Evolutionary conservation across 768 basidiomycete genomes (phyloP), one percentile per base, ranked within the genome.

Genomic region (Boletus coccyginus): DNA sequence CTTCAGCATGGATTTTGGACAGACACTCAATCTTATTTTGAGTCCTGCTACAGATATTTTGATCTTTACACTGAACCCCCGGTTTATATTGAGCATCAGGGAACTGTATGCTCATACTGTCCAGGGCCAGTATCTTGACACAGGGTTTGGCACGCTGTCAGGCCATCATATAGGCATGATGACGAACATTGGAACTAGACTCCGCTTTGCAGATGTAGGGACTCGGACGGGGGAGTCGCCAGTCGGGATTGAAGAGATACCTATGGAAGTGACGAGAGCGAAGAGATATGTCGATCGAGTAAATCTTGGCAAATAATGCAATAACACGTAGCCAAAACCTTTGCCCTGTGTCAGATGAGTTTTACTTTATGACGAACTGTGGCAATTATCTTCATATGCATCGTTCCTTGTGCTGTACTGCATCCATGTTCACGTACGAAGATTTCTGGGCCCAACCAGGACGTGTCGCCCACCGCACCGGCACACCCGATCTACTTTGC

Each of bases 31-130:
- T 1, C 32, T 39, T 1, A 5, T 58, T 21, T 36, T 60, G 7
- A 21, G 10, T 3, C 0, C 39, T 7, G 3, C 12, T 0, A 12
- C 35, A 4, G 4, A 4, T 0, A 14, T 52, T 11, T 24, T 59
- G 3, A 38, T 44, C 16, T 59, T 19, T 14, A 10, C 42, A 3
- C 10, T 59, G 17, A 54, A 59, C 6, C 49, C 59, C n/a, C 21
- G 48, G 27, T 58, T 60, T 16, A 50, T 60, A 19, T 6, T 60
- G 35, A 55, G 50, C 17, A 40, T 61, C 0, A 32, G 60, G 42
- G 53, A 60, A 2, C 31, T 52, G 1, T 16, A 59, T 33, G 53
- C 46, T 7, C 38, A 24, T n/a, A 8, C 19, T 3, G 2, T 39
- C 19, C 27, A 27, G 5, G 42, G 21, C 16, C 21, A 27, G 17